Base-by-base conservation (phyloP, 371 early-diverging fungal genomes). In the Mycotypha africana region DNA sequence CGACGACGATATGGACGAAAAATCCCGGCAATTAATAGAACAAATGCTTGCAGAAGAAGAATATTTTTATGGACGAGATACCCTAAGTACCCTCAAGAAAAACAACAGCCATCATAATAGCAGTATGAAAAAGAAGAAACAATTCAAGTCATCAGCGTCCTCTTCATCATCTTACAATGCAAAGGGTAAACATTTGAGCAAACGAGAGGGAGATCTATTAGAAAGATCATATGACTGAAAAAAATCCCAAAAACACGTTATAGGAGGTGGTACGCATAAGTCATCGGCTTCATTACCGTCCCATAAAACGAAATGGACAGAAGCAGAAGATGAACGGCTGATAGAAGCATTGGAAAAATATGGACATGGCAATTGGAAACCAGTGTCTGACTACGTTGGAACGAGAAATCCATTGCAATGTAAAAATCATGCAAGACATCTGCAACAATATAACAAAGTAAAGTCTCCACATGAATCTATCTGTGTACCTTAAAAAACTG, bases 11-110 rank as follows among this genome's bases (percentile, higher is more conserved):
- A 79, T 79, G 76, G 85, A 85, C 51, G 74, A 68, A 30, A 70
- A 74, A 41, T 79, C 83, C 1, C 65, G 71, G 8, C 52, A 61
- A 34, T 53, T 84, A 38, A 86, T 86, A 53, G 81, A 78, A 40
- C 75, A 76, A 51, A 84, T 86, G 85, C 65, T 86, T 14, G 82
- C 78, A 2, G 86, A 86, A 37, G 85, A 86, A 53, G 71, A 74
- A 39, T 79, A 69, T 42, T 84, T 79, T 53, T 78, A 78, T 40
- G 80, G 76, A 17, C 31, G 34, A 30, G 51, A 67, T 44, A 57
- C 58, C 15, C 34, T 65, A 44, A 37, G 50, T 14, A 45, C 21
- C 16, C 24, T n/a, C 14, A 33, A 36, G 30, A 38, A 17, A 28
- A 34, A 33, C 25, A 23, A 38, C 24, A 39, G 14, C 22, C 7